A percentile compares a stretch with the other conserved stretches of the same genome.
Evolutionary conservation across 2,329 filamentous ascomycete species (phyloP).

Genomic region (Didymella arachidicola): DNA sequence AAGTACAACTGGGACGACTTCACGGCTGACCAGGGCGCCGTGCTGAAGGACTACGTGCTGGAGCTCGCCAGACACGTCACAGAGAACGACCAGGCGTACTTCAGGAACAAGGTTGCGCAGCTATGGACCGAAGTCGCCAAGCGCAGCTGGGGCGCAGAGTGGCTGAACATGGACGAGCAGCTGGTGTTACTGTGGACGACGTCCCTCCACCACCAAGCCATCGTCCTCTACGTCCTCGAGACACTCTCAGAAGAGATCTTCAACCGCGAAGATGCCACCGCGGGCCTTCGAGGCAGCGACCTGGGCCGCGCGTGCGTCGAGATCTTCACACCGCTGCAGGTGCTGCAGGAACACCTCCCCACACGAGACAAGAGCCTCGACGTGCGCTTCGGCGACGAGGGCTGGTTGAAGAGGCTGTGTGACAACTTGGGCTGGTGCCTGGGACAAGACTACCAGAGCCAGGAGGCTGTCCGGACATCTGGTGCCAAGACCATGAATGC

Average conservation of each 20-base stretch:
- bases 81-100: constrained; percentile 77
- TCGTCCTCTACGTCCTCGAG: constrained; percentile 88
- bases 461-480: constrained; percentile 72
- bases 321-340: constrained; percentile 82
- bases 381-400: constrained; percentile 80
- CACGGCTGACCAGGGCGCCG: constrained; percentile 69
- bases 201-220: constrained; percentile 74
- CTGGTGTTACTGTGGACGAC: constrained; percentile 80
- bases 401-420: constrained; percentile 83
- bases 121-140: constrained; percentile 96
- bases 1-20: constrained; percentile 84
- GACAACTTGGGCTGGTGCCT: constrained; percentile 78
- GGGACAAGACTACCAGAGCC: constrained; percentile 68
- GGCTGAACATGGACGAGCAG: constrained; percentile 91
- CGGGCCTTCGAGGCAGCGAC: constrained; percentile 80
- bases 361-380: constrained; percentile 72
- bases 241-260: constrained; percentile 94
- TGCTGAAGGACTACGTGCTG: constrained; percentile 78
- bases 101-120: constrained; percentile 92
- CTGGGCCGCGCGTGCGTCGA: constrained; percentile 92
- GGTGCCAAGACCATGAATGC: constrained; percentile 79
- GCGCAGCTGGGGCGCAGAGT: constrained; percentile 88
- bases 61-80: constrained; percentile 76
- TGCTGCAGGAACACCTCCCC: constrained; percentile 79
- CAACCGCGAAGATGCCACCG: constrained; percentile 85